phyloP scores from a whole-genome alignment of 2,329 filamentous ascomycete genomes.

The Atkinsonella hypoxylon region DNA sequence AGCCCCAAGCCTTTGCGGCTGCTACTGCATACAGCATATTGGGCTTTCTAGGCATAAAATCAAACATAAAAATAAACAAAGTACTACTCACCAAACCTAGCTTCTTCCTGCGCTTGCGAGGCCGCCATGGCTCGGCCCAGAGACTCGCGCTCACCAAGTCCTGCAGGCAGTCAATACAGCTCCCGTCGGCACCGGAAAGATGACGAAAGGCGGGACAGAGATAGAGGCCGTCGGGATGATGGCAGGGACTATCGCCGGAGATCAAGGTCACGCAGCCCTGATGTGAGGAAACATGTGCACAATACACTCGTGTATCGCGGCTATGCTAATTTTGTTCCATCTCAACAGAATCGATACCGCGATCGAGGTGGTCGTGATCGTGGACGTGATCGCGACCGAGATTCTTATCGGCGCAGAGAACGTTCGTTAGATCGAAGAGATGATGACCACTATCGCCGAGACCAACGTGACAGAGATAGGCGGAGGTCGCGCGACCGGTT shows the following conservation, averaged over 20 bases:
- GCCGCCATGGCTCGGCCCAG: conserved; percentile 49
- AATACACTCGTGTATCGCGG: conserved; percentile 12
- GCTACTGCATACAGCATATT: neutral
- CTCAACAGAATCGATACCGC: conserved; percentile 44
- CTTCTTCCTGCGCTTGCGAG: conserved; percentile 29
- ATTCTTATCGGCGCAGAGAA: conserved; percentile 53
- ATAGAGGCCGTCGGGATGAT: conserved; percentile 37
- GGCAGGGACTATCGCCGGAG: conserved; percentile 41
- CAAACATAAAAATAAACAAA: conserved; percentile 12
- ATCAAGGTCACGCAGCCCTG: conserved; percentile 50
- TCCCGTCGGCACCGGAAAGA: conserved; percentile 56
- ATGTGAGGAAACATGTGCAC: conserved; percentile 36
- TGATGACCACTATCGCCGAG: conserved; percentile 53
- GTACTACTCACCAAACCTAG: conserved; percentile 27
- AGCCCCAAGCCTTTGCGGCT: neutral
- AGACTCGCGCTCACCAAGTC: conserved; percentile 80
- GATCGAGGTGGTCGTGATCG: conserved; percentile 34
- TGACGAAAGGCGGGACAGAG: conserved; percentile 44
- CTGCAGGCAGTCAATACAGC: conserved; percentile 74
- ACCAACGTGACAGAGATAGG: conserved; percentile 44
- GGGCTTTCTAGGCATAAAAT: neutral
- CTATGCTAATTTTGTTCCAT: conserved; percentile 25
- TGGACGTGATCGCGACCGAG: conserved; percentile 38
- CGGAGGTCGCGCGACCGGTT: conserved; percentile 51
- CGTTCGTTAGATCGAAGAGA: conserved; percentile 57